Conservation (phyloP, 78 protist species). For the Capsaspora owczarzaki region DNA sequence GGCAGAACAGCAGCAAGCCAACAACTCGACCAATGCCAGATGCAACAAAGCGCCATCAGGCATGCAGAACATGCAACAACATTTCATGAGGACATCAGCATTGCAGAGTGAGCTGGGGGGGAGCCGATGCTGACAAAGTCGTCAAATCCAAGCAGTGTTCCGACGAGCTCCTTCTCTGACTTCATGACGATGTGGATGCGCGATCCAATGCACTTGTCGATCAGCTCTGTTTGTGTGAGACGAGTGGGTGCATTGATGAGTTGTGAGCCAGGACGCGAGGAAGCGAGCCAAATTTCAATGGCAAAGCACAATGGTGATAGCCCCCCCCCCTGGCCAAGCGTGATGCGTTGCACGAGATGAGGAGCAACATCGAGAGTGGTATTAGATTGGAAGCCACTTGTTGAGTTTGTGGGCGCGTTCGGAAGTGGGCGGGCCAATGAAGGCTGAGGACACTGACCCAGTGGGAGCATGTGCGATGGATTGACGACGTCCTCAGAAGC, state of each 20-base stretch:
- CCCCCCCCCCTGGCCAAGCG: neutral
- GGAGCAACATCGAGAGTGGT: neutral
- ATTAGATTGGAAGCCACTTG: neutral
- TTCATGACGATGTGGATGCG: slow-evolving; percentile 65
- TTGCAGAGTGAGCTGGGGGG: too few species aligned
- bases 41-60: too few species aligned
- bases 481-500: too few species aligned
- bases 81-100: too few species aligned
- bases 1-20: too few species aligned
- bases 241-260: neutral
- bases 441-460: neutral
- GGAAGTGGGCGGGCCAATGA: neutral
- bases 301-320: neutral
- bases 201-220: slow-evolving; percentile 71
- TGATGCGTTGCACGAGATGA: neutral
- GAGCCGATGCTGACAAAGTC: slow-evolving; percentile 50
- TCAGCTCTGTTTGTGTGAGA: slow-evolving; percentile 34
- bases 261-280: neutral
- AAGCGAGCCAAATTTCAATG: neutral
- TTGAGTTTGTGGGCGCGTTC: neutral
- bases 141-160: slow-evolving; percentile 74
- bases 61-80: too few species aligned
- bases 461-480: neutral
- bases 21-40: too few species aligned
- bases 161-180: slow-evolving; percentile 64